Percentiles rank a stretch among this genome's conserved stretches.
phyloP scores from a whole-genome alignment of 2,329 filamentous ascomycete genomes.

The Epichloe typhina region DNA sequence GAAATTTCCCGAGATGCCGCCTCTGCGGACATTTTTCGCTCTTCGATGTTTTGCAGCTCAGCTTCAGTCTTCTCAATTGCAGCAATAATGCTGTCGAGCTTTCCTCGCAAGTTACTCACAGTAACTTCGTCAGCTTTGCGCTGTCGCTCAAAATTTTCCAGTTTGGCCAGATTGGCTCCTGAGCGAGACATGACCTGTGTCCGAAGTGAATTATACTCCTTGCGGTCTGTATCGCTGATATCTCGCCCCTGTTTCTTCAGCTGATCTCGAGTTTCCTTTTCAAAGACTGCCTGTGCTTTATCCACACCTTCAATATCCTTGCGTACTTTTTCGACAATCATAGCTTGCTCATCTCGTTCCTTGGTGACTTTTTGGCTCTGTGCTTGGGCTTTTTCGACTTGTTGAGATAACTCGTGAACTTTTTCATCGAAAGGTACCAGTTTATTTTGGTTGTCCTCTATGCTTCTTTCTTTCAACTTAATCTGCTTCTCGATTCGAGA shows the following conservation, averaged over 20 bases:
- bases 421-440: conserved; percentile 89
- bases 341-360: conserved; percentile 60
- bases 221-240: conserved; percentile 72
- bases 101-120: conserved; percentile 77
- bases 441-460: conserved; percentile 74
- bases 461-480: conserved; percentile 70
- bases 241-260: conserved; percentile 79
- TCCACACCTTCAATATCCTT: conserved; percentile 76
- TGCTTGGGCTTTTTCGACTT: conserved; percentile 53
- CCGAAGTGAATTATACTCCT: conserved; percentile 76
- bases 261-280: conserved; percentile 72
- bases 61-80: conserved; percentile 60
- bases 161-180: conserved; percentile 65
- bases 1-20: conserved; percentile 52
- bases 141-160: conserved; percentile 79
- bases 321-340: conserved; percentile 57
- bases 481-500: conserved; percentile 74
- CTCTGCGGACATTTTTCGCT: conserved; percentile 53
- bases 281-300: conserved; percentile 79
- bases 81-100: conserved; percentile 66
- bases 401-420: conserved; percentile 61
- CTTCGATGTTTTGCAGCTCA: conserved; percentile 55
- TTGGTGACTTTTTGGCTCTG: conserved; percentile 60
- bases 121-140: conserved; percentile 86
- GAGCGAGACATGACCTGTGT: conserved; percentile 76